Conservation (phyloP, 352 stramenopile genomes). For the Blastocystis sp. region DNA sequence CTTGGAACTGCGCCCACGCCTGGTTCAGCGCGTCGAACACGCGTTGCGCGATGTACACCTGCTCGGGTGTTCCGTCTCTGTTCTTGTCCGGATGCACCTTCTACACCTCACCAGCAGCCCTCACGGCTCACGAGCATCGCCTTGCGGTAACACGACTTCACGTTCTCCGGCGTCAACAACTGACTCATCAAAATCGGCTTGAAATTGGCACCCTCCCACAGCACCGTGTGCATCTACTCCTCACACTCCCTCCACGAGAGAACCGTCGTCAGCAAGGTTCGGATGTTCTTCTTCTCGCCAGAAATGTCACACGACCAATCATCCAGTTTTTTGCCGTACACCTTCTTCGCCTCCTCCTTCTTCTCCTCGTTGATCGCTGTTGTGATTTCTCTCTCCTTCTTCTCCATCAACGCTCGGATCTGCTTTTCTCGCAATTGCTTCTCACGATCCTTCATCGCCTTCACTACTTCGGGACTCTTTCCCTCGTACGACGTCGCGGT, state of each 20-base stretch:
- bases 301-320: background rate
- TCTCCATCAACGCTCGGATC: conserved; percentile 8
- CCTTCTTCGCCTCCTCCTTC: background rate
- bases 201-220: conserved; percentile 76
- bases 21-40: conserved; percentile 78
- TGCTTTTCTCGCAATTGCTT: conserved; percentile 1
- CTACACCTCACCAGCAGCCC: background rate
- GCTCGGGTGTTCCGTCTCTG: conserved; percentile 74
- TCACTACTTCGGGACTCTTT: conserved; percentile 7
- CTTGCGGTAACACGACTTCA: conserved; percentile 76
- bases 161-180: conserved; percentile 76
- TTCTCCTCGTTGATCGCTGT: background rate
- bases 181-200: conserved; percentile 76
- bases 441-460: conserved; percentile 6
- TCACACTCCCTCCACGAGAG: no score
- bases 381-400: background rate
- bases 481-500: background rate
- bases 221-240: conserved; percentile 76
- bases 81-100: conserved; percentile 79
- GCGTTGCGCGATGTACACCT: conserved; percentile 76
- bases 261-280: background rate
- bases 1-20: conserved; percentile 76
- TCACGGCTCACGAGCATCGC: conserved; percentile 73
- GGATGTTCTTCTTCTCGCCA: conserved; percentile 5
- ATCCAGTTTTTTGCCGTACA: conserved; percentile 7